Evolutionary conservation across 75 land plant species (phyloP), one percentile per base, ranked within the genome.

Genomic region (Pseudotsuga menziesii): DNA sequence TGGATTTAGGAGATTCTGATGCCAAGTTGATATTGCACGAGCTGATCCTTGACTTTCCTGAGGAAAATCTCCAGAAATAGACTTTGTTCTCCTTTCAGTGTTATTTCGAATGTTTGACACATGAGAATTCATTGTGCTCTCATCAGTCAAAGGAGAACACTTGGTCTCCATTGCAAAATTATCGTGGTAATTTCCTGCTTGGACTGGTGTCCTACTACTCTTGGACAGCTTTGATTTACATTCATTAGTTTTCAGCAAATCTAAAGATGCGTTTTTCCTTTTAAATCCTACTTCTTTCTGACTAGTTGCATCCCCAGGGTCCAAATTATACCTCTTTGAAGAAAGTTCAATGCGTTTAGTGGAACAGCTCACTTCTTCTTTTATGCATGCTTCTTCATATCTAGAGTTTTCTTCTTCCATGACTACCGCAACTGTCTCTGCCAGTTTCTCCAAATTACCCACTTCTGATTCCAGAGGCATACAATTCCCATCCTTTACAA

Each of bases 361-460:
- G 66, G 75, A 74, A 59, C 75, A 74, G 75, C 75, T 74, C 17
- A 61, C 75, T 56, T 74, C 75, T 56, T 74, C 75, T 59, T 74
- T 74, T 29, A 74, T 56, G 17, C 59, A 56, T 27, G 13, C 36
- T 20, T 74, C 75, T 29, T 29, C 32, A 26, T 60, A 52, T 74
- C 75, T 61, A 25, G 25, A 74, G 57, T 56, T 48, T n/a, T 74
- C 75, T 52, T 29, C 75, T 54, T 74, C 75, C 22, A 56, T 52
- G 36, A 52, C 59, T 16, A 52, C 75, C 1, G 59, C 75, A 56
- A 48, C 75, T 16, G 56, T 74, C 25, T 74, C 75, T 56, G 75
- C 59, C 36, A 74, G 36, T 29, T 56, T 74, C 75, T 74, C 75
- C 56, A 56, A 57, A 74, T 48, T 56, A 22, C 56, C 35, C 27